Base-by-base conservation (phyloP, 257 asterid genomes). In the Solanum clarkiae region DNA sequence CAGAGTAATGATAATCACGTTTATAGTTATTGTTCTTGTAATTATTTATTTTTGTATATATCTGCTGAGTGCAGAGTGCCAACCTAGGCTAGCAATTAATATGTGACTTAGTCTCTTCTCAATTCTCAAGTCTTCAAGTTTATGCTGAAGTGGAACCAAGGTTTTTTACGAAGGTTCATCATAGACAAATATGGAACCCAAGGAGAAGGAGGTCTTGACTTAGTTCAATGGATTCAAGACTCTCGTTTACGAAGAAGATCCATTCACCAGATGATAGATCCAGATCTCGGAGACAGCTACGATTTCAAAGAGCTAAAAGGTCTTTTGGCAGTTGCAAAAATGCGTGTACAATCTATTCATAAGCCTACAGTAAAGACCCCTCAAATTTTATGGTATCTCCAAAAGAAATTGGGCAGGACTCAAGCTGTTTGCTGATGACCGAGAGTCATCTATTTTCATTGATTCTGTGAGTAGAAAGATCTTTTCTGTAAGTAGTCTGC, bases 261-360 rank as follows among this genome's bases (percentile, higher is more conserved):
- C 56, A 89, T 93, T 53, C 92, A 89, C 86, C 90, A 89, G 87
- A 95, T 94, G 94, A 85, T 95, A 11, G 98, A 95, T 89, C 98
- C 99, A n/a, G 99, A 96, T 42, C 92, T 95, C 59, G 98, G 98
- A 4, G 90, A 89, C 85, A 91, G 84, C 85, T 95, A 95, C 6
- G 88, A 93, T 83, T 80, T 90, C 5, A 90, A 87, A 86, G 99
- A 95, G 88, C 93, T 95, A 9, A 89, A 86, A 75, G 82, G 90
- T 75, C 98, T 96, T 40, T 54, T 96, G 53, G 89, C 90, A 79
- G 94, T 94, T 79, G 98, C 98, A 65, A 94, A 92, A 87, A 81
- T 96, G 84, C 94, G 98, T 90, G 89, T 94, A 71, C 89, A 83
- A 42, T 92, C 93, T 56, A 77, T 86, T 42, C 90, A 95, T 82